phyloP scores from a whole-genome alignment of 1,139 yeast species.

The Magnusiomyces magnusii region DNA sequence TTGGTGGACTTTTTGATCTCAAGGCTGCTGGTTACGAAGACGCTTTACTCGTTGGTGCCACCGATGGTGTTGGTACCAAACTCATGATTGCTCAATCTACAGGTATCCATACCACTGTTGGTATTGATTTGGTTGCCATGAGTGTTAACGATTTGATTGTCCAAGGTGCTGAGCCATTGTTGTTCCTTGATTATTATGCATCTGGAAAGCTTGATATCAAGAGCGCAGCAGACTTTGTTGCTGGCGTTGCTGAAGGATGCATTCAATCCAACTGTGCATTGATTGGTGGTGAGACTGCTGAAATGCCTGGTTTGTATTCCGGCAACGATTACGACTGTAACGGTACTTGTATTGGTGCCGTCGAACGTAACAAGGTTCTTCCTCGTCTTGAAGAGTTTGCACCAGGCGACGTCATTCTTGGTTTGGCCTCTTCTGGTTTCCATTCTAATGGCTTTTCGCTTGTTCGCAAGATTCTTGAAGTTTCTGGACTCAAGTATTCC shows the following conservation, averaged over 20 bases:
- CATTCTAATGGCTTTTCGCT: slow-evolving; percentile 97
- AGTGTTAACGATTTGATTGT: slow-evolving; percentile 95
- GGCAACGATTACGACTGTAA: slow-evolving; percentile 96
- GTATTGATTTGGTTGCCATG: slow-evolving; percentile 98
- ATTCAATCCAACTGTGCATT: slow-evolving; percentile 92
- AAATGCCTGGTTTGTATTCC: slow-evolving; percentile 98
- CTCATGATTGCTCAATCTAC: slow-evolving; percentile 88
- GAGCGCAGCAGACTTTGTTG: slow-evolving; percentile 81
- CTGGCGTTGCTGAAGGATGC: slow-evolving; percentile 97
- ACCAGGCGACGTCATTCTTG: slow-evolving; percentile 75
- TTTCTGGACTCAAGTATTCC: slow-evolving; percentile 56
- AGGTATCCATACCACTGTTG: slow-evolving; percentile 88
- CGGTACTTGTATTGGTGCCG: slow-evolving; percentile 99
- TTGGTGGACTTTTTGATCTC: slow-evolving; percentile 93
- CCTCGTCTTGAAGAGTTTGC: slow-evolving; percentile 63
- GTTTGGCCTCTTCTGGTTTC: slow-evolving; percentile 83
- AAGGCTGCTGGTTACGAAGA: slow-evolving; percentile 73
- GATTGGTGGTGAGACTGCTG: slow-evolving; percentile 98
- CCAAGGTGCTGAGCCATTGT: slow-evolving; percentile 97
- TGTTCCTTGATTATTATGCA: slow-evolving; percentile 95
- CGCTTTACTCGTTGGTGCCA: slow-evolving; percentile 89
- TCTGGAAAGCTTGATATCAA: slow-evolving; percentile 82
- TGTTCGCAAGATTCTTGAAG: slow-evolving; percentile 89
- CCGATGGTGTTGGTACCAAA: slow-evolving; percentile 99
- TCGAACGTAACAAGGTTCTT: slow-evolving; percentile 62